These are phyloP conservation scores for Penicillium desertorum DNA, from an alignment of 495 filamentous ascomycete genomes.

Conservation along the genomic window DNA sequence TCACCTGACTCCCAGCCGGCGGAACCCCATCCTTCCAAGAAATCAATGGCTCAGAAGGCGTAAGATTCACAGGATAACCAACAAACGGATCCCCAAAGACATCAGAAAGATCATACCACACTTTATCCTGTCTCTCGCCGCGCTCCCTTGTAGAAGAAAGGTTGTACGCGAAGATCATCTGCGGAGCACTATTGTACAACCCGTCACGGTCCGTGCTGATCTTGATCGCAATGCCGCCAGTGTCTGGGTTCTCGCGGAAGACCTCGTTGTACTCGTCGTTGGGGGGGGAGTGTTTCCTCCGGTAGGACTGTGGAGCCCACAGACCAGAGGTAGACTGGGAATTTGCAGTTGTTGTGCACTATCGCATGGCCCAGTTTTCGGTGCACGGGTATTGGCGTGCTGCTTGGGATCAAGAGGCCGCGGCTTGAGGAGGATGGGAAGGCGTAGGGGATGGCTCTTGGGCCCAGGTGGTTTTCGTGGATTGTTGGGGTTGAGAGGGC, in stretches of 20 bases:
- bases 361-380: constrained; percentile 44
- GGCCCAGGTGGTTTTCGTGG: not conserved
- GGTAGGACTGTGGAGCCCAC: constrained; percentile 43
- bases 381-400: constrained; percentile 5
- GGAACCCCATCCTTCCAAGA: constrained; percentile 50
- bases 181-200: constrained; percentile 48
- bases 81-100: constrained; percentile 58
- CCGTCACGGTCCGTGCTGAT: constrained; percentile 49
- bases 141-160: constrained; percentile 33
- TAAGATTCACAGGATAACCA: constrained; percentile 42
- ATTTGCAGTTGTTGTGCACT: constrained; percentile 50
- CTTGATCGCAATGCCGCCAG: constrained; percentile 58
- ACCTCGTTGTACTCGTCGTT: constrained; percentile 37
- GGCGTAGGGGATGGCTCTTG: constrained; percentile 3
- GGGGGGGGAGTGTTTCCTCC: constrained; percentile 25
- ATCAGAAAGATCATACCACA: constrained; percentile 60
- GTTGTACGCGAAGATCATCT: constrained; percentile 57
- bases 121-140: constrained; percentile 7
- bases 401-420: not conserved
- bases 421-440: constrained; percentile 12
- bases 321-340: constrained; percentile 55
- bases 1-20: constrained; percentile 51
- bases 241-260: constrained; percentile 44
- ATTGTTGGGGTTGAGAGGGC: constrained; percentile 11
- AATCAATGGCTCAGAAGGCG: constrained; percentile 43